These are phyloP conservation scores for Juncus inflexus DNA, from an alignment of 176 grass and related monocot species.

Conservation along the genomic window DNA sequence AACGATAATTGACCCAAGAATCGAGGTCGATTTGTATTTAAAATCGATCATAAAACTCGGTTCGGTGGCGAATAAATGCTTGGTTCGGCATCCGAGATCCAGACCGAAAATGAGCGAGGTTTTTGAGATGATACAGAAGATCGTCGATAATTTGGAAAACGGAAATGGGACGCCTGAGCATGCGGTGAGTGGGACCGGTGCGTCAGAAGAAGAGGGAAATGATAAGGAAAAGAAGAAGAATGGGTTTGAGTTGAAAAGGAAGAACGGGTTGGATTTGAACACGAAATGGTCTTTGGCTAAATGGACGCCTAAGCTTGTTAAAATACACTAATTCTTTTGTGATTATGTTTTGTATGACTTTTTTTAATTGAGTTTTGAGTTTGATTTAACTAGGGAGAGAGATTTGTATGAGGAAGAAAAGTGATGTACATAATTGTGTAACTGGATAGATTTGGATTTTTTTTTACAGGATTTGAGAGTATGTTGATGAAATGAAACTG, in stretches of 20 bases:
- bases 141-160: constrained; percentile 42
- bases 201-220: constrained; percentile 43
- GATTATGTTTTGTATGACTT: too few relatives aligned
- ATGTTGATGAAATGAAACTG: too few relatives aligned
- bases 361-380: too few relatives aligned
- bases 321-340: constrained; percentile 50
- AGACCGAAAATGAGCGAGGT: constrained; percentile 95
- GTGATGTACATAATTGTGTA: too few relatives aligned
- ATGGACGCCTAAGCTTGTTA: constrained; percentile 77
- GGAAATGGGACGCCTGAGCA: constrained; percentile 45
- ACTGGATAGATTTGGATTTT: too few relatives aligned
- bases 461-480: too few relatives aligned
- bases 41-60: constrained; percentile 60
- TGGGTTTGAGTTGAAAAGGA: constrained; percentile 44
- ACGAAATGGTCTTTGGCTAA: not conserved
- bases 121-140: constrained; percentile 74
- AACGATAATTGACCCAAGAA: constrained; percentile 63
- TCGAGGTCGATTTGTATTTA: constrained; percentile 50
- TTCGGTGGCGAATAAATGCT: constrained; percentile 66
- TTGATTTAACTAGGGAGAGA: too few relatives aligned
- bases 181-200: constrained; percentile 28
- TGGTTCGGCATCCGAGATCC: constrained; percentile 54
- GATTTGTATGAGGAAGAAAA: too few relatives aligned
- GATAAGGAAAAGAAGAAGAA: constrained; percentile 51
- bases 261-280: constrained; percentile 51